Conservation (phyloP, 768 basidiomycete genomes). For the Lenzites betulinus region DNA sequence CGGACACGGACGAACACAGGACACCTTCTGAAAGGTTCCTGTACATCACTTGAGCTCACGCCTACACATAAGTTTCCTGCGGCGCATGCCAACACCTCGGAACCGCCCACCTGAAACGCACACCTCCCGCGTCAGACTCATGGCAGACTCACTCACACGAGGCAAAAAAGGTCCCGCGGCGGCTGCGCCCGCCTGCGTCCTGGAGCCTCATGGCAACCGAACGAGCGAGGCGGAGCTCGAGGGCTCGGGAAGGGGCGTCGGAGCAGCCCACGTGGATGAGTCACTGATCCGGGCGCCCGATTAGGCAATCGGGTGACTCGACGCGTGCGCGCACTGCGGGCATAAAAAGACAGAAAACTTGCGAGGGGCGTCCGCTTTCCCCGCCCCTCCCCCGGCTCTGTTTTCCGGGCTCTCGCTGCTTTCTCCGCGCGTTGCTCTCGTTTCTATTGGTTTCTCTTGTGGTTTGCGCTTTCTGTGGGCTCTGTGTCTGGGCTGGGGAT, state of each 20-base stretch:
- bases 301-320: constrained; percentile 19
- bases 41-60: no score
- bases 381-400: not conserved
- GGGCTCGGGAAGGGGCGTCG: not conserved
- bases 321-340: constrained; percentile 6
- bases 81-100: no score
- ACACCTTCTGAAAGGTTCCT: no score
- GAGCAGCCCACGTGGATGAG: constrained; percentile 17
- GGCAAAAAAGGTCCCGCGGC: no score
- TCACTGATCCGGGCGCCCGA: constrained; percentile 18
- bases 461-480: not conserved
- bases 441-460: not conserved
- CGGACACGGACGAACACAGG: no score
- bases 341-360: constrained; percentile 13
- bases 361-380: not conserved
- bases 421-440: not conserved
- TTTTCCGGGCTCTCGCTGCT: not conserved
- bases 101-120: not conserved
- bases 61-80: no score
- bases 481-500: not conserved
- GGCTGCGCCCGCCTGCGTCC: constrained; percentile 11
- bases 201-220: constrained; percentile 13
- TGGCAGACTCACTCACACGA: no score
- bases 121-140: not conserved
- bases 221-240: not conserved